These are phyloP conservation scores for Gossypium longicalyx DNA, from an alignment of 345 rosid genomes.

Conservation along the genomic window DNA sequence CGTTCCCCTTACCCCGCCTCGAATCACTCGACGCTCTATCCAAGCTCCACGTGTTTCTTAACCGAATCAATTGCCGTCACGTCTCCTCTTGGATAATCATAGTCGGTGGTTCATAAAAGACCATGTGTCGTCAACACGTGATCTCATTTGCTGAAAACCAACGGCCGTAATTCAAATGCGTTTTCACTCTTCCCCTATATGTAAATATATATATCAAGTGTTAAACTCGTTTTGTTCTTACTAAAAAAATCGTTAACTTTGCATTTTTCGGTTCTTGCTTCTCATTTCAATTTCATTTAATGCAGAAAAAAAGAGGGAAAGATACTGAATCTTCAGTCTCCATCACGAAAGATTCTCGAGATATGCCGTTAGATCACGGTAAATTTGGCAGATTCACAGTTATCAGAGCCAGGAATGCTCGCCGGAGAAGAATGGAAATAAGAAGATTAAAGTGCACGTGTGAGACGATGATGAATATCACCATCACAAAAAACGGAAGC, in stretches of 20 bases:
- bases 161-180: slow-evolving; percentile 24
- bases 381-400: slow-evolving; percentile 18
- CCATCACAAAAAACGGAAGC: background rate
- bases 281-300: slow-evolving; percentile 12
- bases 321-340: background rate
- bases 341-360: background rate
- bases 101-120: background rate
- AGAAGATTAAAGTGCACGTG: slow-evolving; percentile 31
- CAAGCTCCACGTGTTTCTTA: slow-evolving; percentile 32
- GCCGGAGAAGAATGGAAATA: slow-evolving; percentile 30
- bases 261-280: background rate
- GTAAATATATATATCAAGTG: background rate
- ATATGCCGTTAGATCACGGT: slow-evolving; percentile 9
- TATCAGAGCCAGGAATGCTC: slow-evolving; percentile 17
- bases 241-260: too few relatives aligned
- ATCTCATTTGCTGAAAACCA: background rate
- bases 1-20: too few relatives aligned
- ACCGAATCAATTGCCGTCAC: slow-evolving; percentile 25
- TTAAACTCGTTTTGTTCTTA: background rate
- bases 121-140: slow-evolving; percentile 34
- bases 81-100: slow-evolving; percentile 24
- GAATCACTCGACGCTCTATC: slow-evolving; percentile 19
- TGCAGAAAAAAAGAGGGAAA: background rate
- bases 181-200: background rate
- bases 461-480: slow-evolving; percentile 14